A percentile compares a stretch with the other conserved stretches of the same genome.
Conservation (phyloP, 768 basidiomycete genomes). For the Tremella fuciformis region DNA sequence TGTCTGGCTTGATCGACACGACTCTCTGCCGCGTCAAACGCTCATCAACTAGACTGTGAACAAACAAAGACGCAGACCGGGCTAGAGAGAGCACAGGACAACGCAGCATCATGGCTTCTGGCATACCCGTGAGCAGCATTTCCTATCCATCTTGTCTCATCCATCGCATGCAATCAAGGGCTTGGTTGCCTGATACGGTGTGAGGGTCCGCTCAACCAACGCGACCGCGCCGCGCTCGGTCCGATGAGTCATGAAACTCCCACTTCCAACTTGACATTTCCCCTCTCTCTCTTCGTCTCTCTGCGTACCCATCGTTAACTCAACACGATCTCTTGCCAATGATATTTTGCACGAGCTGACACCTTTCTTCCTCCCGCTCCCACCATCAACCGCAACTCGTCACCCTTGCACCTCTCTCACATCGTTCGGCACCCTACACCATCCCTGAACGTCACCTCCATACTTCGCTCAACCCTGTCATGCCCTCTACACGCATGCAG, state of each 20-base stretch:
- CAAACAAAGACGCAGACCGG: too few relatives aligned
- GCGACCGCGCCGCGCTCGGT: too few relatives aligned
- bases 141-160: background rate
- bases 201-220: too few relatives aligned
- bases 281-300: slow-evolving; percentile 5
- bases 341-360: background rate
- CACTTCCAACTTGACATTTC: background rate
- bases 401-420: background rate
- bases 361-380: slow-evolving; percentile 4
- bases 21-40: too few relatives aligned
- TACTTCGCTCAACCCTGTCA: slow-evolving; percentile 1
- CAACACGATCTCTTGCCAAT: background rate
- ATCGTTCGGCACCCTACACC: background rate
- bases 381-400: background rate
- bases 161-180: too few relatives aligned
- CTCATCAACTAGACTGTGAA: too few relatives aligned
- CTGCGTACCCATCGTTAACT: background rate
- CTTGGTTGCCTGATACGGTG: too few relatives aligned
- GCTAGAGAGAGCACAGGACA: too few relatives aligned
- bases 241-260: too few relatives aligned
- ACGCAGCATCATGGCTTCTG: slow-evolving; percentile 24
- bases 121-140: slow-evolving; percentile 30
- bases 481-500: slow-evolving; percentile 18
- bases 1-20: too few relatives aligned
- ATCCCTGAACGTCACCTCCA: background rate